Evolutionary conservation across 139 green algal genomes (phyloP).

Genomic region (Diplosphaera chodatii): DNA sequence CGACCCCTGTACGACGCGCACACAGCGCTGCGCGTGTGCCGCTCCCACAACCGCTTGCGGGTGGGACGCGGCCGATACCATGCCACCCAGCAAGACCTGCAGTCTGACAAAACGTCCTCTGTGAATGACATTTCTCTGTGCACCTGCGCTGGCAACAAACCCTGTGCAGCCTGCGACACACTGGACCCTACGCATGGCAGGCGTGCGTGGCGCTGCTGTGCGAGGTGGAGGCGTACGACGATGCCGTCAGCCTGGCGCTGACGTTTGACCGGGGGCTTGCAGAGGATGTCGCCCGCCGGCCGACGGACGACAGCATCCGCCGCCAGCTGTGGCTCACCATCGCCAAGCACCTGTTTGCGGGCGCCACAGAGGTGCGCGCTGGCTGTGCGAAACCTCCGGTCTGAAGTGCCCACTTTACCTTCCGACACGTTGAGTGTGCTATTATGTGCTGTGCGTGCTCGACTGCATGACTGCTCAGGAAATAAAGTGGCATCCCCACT

Average conservation of each 20-base stretch:
- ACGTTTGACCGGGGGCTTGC: conserved; percentile 68
- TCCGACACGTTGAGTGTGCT: no score
- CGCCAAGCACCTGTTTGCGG: conserved; percentile 73
- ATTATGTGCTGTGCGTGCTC: no score
- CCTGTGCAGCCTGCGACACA: conserved; percentile 25
- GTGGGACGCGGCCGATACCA: no score
- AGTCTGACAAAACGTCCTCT: no score
- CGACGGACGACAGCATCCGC: conserved; percentile 52
- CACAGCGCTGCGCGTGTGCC: conserved; percentile 72
- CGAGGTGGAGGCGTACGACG: conserved; percentile 62
- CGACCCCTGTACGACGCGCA: conserved; percentile 75
- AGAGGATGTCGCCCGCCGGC: conserved; percentile 58
- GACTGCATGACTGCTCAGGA: no score
- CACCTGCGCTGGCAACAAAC: no score
- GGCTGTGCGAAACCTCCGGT: not conserved
- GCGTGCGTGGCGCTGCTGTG: conserved; percentile 78
- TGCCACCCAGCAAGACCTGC: no score
- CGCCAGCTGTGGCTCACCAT: conserved; percentile 87
- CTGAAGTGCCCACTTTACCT: no score
- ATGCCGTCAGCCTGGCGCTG: conserved; percentile 79
- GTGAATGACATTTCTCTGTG: not conserved
- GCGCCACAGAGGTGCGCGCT: not conserved
- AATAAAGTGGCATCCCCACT: not conserved
- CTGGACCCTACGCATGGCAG: not conserved
- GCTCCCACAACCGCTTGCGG: conserved; percentile 29